Evolutionary conservation across 805 yeast genomes (phyloP), one percentile per base, ranked within the genome.

Genomic region (Metschnikowia dekortorum): DNA sequence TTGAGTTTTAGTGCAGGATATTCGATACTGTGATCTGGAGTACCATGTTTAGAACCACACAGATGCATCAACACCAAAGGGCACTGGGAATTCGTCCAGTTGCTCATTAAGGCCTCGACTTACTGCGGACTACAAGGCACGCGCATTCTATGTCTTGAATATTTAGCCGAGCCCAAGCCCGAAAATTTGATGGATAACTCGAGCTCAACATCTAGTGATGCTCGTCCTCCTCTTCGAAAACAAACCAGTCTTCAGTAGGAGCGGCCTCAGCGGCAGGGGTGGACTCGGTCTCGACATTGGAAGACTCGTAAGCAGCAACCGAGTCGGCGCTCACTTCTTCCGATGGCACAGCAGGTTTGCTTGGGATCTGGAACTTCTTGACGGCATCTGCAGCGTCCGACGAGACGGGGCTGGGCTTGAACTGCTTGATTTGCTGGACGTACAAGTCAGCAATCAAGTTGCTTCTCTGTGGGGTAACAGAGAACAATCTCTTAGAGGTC

Each of bases 381-480:
- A 90, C 92, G 58, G 85, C 79, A 57, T 84, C 89, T 55, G 92
- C 85, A 60, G 87, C 96, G 58, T 80, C 76, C 52, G 87, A 82
- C 52, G 86, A 73, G 49, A 85, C 67, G 53, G 89, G 83, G 52
- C 85, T 80, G 67, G 96, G 91, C 79, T 90, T 89, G 83, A 88
- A 91, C 55, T 83, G 82, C 76, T 85, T 88, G 73, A 94, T 77
- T 73, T 91, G 96, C 69, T 80, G 83, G 66, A 92, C 74, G 78
- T 91, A 91, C 61, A 91, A 80, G 60, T 91, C 96, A 69, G 88
- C 80, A 66, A 91, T 71, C 67, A 87, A 76, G 79, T 91, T 80
- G 60, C 59, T 60, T 67, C 73, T 70, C 63, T 68, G 64, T 55
- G 76, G 69, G 49, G 76, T 69, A 54, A 68, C 62, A 47, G 78